A percentile compares a stretch with the other conserved stretches of the same genome.
These are phyloP conservation scores for Trapa bicornis DNA, from an alignment of 345 rosid species.

Conservation along the genomic window DNA sequence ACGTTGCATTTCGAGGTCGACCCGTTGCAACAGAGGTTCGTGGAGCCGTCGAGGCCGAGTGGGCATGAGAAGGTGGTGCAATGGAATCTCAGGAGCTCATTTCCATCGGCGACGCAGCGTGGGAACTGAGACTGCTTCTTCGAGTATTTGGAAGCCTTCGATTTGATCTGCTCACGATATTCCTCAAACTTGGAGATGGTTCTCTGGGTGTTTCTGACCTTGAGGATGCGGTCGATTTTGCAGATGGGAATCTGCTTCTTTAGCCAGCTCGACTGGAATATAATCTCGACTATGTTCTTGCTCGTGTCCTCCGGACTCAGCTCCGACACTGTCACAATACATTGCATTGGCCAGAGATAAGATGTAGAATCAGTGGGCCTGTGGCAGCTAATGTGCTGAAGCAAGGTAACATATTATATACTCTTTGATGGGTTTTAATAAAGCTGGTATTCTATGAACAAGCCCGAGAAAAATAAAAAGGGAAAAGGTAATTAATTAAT, in stretches of 20 bases:
- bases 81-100: slow-evolving; percentile 16
- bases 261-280: slow-evolving; percentile 82
- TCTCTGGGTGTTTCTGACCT: slow-evolving; percentile 55
- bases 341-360: neutral
- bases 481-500: too few relatives aligned
- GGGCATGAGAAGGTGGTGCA: slow-evolving; percentile 12
- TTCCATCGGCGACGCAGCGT: slow-evolving; percentile 20
- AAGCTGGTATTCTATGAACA: too few relatives aligned
- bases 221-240: slow-evolving; percentile 63
- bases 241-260: slow-evolving; percentile 60
- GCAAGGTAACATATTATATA: neutral
- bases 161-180: slow-evolving; percentile 61
- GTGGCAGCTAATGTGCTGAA: neutral
- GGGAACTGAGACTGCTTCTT: slow-evolving; percentile 28
- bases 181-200: slow-evolving; percentile 66
- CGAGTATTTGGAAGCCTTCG: slow-evolving; percentile 40
- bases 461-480: too few relatives aligned
- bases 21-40: slow-evolving; percentile 10
- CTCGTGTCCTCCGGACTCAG: slow-evolving; percentile 63
- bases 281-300: slow-evolving; percentile 86
- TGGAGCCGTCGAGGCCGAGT: slow-evolving; percentile 8
- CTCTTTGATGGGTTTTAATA: too few relatives aligned
- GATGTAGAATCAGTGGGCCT: neutral
- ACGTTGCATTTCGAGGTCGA: slow-evolving; percentile 13
- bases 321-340: slow-evolving; percentile 40